phyloP scores from a whole-genome alignment of 352 stramenopile genomes.

The Phytophthora ohioensis region DNA sequence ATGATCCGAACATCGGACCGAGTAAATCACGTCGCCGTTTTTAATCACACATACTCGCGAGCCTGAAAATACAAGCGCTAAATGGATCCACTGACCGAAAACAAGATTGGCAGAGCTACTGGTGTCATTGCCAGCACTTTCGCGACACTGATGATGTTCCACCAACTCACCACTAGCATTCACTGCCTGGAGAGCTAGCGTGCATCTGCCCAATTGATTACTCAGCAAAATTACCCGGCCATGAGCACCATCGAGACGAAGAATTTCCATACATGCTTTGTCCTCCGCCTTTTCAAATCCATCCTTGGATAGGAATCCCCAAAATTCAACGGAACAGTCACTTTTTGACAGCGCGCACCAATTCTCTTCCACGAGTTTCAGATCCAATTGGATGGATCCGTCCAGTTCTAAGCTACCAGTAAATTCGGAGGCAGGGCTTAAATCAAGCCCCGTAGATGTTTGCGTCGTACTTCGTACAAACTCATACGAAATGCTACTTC shows the following conservation, averaged over 20 bases:
- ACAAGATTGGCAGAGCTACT: conserved; percentile 9
- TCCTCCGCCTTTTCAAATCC: conserved; percentile 8
- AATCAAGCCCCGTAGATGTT: conserved; percentile 11
- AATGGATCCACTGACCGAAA: conserved; percentile 56
- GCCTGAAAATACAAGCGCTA: conserved; percentile 59
- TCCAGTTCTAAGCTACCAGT: conserved; percentile 39
- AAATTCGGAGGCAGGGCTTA: conserved; percentile 27
- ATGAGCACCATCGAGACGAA: conserved; percentile 28
- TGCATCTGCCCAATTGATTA: conserved; percentile 25
- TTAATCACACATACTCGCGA: conserved; percentile 47
- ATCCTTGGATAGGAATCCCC: conserved; percentile 38
- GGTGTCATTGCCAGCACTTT: background rate
- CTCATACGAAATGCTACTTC: conserved; percentile 52
- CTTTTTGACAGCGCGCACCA: conserved; percentile 23
- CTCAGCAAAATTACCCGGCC: conserved; percentile 26
- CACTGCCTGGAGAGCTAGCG: conserved; percentile 13
- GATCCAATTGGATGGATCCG: conserved; percentile 42
- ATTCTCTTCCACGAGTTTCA: conserved; percentile 35
- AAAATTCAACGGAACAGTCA: conserved; percentile 69
- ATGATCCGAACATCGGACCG: conserved; percentile 8
- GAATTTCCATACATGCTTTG: conserved; percentile 31
- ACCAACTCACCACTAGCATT: conserved; percentile 13
- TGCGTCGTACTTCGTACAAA: conserved; percentile 32
- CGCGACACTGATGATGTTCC: conserved; percentile 13
- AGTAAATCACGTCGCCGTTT: conserved; percentile 46